Evolutionary conservation across 2,329 filamentous ascomycete genomes (phyloP).

Genomic region (Zasmidium citrigriseum): DNA sequence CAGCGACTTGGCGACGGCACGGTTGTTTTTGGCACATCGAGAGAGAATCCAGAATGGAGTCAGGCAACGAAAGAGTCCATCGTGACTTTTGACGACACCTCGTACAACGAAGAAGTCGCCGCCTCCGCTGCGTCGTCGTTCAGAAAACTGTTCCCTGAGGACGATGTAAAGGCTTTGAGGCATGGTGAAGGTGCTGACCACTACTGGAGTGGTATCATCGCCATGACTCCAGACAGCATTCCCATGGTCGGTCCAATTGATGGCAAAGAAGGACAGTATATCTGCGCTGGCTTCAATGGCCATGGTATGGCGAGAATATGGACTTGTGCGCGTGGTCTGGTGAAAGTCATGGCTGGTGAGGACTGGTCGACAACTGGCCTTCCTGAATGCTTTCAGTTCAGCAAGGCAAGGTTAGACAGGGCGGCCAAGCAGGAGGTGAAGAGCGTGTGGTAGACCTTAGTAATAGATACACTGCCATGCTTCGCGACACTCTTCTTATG

Average conservation of each 20-base stretch:
- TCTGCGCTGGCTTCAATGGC: constrained; percentile 54
- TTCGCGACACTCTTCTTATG: too few species aligned
- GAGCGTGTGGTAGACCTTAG: constrained; percentile 26
- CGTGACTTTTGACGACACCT: constrained; percentile 43
- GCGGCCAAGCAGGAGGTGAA: constrained; percentile 17
- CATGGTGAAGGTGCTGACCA: constrained; percentile 50
- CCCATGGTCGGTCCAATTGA: constrained; percentile 49
- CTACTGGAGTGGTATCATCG: constrained; percentile 52
- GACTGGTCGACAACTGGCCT: constrained; percentile 23
- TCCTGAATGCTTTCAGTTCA: constrained; percentile 27
- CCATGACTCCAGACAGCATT: constrained; percentile 48
- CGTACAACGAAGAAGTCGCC: constrained; percentile 43
- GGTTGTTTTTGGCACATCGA: constrained; percentile 45
- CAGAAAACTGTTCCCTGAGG: constrained; percentile 37
- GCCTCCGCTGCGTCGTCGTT: constrained; percentile 42
- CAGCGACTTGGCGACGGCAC: constrained; percentile 48
- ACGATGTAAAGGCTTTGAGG: constrained; percentile 11
- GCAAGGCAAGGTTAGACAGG: constrained; percentile 14
- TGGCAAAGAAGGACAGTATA: constrained; percentile 46
- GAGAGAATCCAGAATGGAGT: constrained; percentile 41
- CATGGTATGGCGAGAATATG: constrained; percentile 53
- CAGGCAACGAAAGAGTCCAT: constrained; percentile 22
- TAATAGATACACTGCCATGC: too few species aligned
- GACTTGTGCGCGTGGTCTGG: constrained; percentile 48
- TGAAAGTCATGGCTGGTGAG: constrained; percentile 41